Conservation (phyloP, 2,329 filamentous ascomycete species). For the Penicillium sp. region DNA sequence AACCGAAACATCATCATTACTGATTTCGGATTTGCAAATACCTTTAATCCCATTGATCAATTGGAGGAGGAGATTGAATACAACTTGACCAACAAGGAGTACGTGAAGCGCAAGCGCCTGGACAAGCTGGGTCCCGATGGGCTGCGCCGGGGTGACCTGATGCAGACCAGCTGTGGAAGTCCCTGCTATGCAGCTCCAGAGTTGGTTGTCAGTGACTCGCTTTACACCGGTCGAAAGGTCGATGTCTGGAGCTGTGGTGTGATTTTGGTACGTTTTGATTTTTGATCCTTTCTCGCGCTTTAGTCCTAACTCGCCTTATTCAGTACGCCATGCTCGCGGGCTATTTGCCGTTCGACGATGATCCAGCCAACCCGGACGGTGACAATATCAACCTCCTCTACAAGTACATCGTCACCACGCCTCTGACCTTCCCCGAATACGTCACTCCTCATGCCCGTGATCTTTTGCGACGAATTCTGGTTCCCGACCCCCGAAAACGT, state of each 20-base stretch:
- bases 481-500: constrained; percentile 91
- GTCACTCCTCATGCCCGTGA: constrained; percentile 96
- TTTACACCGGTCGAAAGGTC: constrained; percentile 97
- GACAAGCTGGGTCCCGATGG: constrained; percentile 79
- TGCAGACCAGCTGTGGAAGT: constrained; percentile 98
- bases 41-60: constrained; percentile 88
- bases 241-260: constrained; percentile 99
- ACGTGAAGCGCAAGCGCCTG: constrained; percentile 82
- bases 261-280: constrained; percentile 75
- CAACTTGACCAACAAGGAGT: constrained; percentile 84
- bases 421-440: constrained; percentile 97
- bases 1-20: constrained; percentile 99
- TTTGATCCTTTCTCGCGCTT: neutral
- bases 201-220: constrained; percentile 92
- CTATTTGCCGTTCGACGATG: constrained; percentile 96
- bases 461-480: constrained; percentile 87
- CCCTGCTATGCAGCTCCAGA: constrained; percentile 98
- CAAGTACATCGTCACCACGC: constrained; percentile 98
- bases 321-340: constrained; percentile 99
- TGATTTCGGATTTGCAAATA: constrained; percentile 98
- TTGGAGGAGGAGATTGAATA: constrained; percentile 88
- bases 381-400: constrained; percentile 99
- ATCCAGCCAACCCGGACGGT: constrained; percentile 96
- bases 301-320: constrained; percentile 4
- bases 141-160: constrained; percentile 84